Evolutionary conservation across 495 filamentous ascomycete genomes (phyloP), one percentile per base, ranked within the genome.

Genomic region (Trichoderma reesei): DNA sequence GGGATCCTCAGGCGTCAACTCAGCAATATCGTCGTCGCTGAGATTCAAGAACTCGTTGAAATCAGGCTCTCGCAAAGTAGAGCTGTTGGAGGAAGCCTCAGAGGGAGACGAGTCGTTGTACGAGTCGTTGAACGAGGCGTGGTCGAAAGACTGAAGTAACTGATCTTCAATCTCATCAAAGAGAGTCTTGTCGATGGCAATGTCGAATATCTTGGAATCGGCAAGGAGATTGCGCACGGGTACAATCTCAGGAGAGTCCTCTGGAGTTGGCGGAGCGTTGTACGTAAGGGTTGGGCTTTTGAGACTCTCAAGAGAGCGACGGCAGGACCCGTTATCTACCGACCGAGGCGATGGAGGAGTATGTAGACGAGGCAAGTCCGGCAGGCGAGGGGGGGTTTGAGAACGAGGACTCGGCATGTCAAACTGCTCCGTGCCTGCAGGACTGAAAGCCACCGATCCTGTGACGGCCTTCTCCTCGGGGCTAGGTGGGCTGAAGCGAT

Each of bases 11-110:
- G 66, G 68, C 0, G 72, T 68, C 33, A 64, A 70, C 56, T 80
- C 79, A 18, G 77, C 76, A 34, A 81, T 75, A 48, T 80, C 78
- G 34, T 80, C 78, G 62, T 81, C 79, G 65, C 71, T 73, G 3
- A 81, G 71, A 3, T 72, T 66, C 56, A 76, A 70, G 60, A 81
- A 81, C 9, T 81, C 79, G 8, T 71, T 71, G 37, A 81, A 66
- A 26, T 69, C 74, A n/a, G 79, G 79, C 44, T 80, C 78, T 39
- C 62, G 68, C 5, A 80, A 70, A 14, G 69, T 59, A 1, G 66
- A 36, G 33, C 26, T 48, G 42, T 20, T 65, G 42, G 41, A 38
- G 36, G 51, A 56, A 9, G 31, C n/a, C 42, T 59, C 64, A 65
- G 20, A 60, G 61, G 26, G 14, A 36, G 60, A 61, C 16, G 18